Conservation (phyloP, 345 rosid species). For the Eutrema heterophyllum region DNA sequence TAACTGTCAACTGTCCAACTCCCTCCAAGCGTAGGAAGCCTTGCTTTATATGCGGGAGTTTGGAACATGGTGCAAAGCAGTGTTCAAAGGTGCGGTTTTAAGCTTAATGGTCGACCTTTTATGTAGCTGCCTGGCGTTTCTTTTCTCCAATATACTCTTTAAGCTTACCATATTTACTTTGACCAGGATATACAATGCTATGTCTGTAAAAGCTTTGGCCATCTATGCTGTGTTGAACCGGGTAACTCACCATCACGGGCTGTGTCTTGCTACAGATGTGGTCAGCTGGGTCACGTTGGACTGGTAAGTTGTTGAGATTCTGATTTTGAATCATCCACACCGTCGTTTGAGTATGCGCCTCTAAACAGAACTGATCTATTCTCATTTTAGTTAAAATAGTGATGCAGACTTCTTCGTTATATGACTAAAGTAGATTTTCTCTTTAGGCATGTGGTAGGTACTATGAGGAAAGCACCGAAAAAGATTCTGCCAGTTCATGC, state of each 20-base stretch:
- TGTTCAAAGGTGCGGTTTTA: slow-evolving; percentile 61
- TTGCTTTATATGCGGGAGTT: slow-evolving; percentile 86
- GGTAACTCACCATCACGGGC: slow-evolving; percentile 35
- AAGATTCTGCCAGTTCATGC: slow-evolving; percentile 36
- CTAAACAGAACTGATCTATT: not conserved
- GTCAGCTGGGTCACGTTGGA: slow-evolving; percentile 80
- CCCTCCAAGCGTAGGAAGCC: slow-evolving; percentile 53
- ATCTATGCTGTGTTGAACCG: slow-evolving; percentile 61
- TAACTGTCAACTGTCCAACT: slow-evolving; percentile 66
- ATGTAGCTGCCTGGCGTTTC: not conserved
- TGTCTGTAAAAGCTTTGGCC: slow-evolving; percentile 74
- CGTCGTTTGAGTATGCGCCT: not conserved
- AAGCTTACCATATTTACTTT: not conserved
- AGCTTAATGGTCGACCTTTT: not conserved
- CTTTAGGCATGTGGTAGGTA: slow-evolving; percentile 43
- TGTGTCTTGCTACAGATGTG: slow-evolving; percentile 91
- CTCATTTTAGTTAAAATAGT: not conserved
- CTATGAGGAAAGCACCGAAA: slow-evolving; percentile 28
- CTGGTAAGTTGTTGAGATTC: slow-evolving; percentile 45
- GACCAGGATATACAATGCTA: slow-evolving; percentile 85
- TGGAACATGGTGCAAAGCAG: slow-evolving; percentile 70
- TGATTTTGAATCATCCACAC: not conserved
- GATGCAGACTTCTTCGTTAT: not conserved
- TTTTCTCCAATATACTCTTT: not conserved
- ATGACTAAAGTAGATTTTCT: not conserved